Percentiles rank a stretch among this genome's conserved stretches.
These are phyloP conservation scores for Odonthalia washingtoniensis DNA, from an alignment of 31 red algal species.

Conservation along the genomic window DNA sequence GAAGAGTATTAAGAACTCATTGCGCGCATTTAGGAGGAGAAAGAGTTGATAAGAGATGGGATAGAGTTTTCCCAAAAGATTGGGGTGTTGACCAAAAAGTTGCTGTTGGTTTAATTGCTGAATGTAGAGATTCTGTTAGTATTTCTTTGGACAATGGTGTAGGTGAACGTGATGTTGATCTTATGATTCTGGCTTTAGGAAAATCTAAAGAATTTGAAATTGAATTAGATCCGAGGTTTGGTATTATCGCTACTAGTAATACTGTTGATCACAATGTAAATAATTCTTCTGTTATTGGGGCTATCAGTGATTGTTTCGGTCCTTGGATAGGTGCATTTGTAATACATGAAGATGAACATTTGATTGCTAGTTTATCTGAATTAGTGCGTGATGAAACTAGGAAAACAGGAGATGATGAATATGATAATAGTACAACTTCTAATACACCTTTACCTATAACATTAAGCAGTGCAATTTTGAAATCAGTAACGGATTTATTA, in stretches of 20 bases:
- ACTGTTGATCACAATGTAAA: no score
- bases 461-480: constrained; percentile 69
- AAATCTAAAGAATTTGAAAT: constrained; percentile 87
- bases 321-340: constrained; percentile 97
- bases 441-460: no score
- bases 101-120: no score
- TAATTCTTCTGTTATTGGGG: constrained; percentile 62
- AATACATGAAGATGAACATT: constrained; percentile 81
- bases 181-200: no score
- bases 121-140: constrained; percentile 56
- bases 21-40: constrained; percentile 66
- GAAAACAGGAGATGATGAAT: constrained; percentile 83
- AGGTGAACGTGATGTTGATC: no score
- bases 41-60: constrained; percentile 56
- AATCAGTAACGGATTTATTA: constrained; percentile 84
- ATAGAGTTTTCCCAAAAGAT: constrained; percentile 64
- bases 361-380: constrained; percentile 63
- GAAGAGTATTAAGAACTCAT: constrained; percentile 71
- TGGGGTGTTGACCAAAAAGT: constrained; percentile 70
- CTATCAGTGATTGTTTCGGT: constrained; percentile 82
- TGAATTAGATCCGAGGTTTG: constrained; percentile 84
- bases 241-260: constrained; percentile 20
- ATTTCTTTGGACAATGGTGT: no score
- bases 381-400: no score
- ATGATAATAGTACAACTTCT: no score